phyloP scores from a whole-genome alignment of 495 filamentous ascomycete genomes.

The Lasiosphaeris hirsuta region DNA sequence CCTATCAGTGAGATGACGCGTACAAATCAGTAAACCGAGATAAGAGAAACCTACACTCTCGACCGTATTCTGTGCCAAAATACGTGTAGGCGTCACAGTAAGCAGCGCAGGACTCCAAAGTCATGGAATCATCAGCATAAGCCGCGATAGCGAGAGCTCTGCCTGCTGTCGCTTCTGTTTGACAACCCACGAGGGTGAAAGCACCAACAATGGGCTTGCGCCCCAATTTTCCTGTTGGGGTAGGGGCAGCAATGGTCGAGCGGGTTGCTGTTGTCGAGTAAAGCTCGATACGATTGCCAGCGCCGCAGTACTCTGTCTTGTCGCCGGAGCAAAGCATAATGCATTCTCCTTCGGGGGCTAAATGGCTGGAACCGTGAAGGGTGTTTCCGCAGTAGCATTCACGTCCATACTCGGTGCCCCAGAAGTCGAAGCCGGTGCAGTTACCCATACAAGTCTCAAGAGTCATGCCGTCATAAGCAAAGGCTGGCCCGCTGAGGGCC shows the following conservation, averaged over 20 bases:
- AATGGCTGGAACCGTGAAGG: constrained; percentile 36
- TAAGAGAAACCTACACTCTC: constrained; percentile 28
- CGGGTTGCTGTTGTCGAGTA: constrained; percentile 43
- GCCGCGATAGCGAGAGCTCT: constrained; percentile 27
- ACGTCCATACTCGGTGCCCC: constrained; percentile 48
- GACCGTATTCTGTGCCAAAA: constrained; percentile 42
- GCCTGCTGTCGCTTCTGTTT: constrained; percentile 36
- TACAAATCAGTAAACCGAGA: too few relatives aligned
- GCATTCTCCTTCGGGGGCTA: constrained; percentile 42
- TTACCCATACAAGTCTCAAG: constrained; percentile 45
- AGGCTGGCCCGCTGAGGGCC: constrained; percentile 35
- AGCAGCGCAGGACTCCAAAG: constrained; percentile 39
- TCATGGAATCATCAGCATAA: constrained; percentile 36
- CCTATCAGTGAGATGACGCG: too few relatives aligned
- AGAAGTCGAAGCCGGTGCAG: constrained; percentile 46
- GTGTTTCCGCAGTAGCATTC: constrained; percentile 54
- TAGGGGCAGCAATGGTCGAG: constrained; percentile 23
- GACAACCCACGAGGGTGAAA: constrained; percentile 43
- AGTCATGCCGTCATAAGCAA: constrained; percentile 49
- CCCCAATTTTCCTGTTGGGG: constrained; percentile 34
- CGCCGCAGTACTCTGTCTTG: constrained; percentile 42
- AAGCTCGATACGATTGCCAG: constrained; percentile 42
- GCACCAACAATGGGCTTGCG: constrained; percentile 33
- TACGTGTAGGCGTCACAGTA: constrained; percentile 38
- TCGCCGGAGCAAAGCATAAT: constrained; percentile 50